Base-by-base conservation (phyloP, 352 stramenopile species). In the Phytophthora melonis region DNA sequence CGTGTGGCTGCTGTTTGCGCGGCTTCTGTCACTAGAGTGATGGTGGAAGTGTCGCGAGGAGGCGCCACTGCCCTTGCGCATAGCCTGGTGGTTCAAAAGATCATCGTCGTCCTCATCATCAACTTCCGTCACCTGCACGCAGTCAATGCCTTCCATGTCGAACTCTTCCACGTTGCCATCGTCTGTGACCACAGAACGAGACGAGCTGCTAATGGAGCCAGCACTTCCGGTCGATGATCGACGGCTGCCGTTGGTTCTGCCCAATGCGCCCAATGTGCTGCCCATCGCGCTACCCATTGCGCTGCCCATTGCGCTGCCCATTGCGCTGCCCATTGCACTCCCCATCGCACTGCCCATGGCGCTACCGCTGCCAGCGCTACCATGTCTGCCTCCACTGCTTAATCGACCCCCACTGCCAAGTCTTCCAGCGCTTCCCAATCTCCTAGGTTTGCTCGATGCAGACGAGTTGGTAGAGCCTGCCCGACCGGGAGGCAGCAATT, bases 51-150 rank as follows among this genome's bases (percentile, higher is more conserved):
- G 78, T 0, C 78, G 75, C 4, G 78, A 85, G 1, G 75, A 83
- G 6, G 75, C 70, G 8, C 74, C 75, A 36, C 78, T 85, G 30
- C 66, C 62, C 13, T 81, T 80, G 5, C 85, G 80, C 23, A 83
- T 66, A 1, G 75, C 71, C 1, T 80, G 78, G n/a, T 62, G 63
- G 57, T 55, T 62, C 55, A 83, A 65, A 11, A 67, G 43, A 5
- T 93, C 87, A 9, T 96, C 86, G 3, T 92, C 85, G 9, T 93
- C 88, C 23, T 92, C 88, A 49, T 91, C 88, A 57, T 91, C 82
- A 27, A 93, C 88, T 19, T 94, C 87, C 4, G 80, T 88, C 9
- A 94, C 89, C 43, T 93, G 79, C 3, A 93, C 89, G 21, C 85
- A 93, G 59, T 94, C 87, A 59, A 94, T 81, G 25, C 86, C 89